Evolutionary conservation across 139 green algal genomes (phyloP).

Genomic region (Closterium sp.): DNA sequence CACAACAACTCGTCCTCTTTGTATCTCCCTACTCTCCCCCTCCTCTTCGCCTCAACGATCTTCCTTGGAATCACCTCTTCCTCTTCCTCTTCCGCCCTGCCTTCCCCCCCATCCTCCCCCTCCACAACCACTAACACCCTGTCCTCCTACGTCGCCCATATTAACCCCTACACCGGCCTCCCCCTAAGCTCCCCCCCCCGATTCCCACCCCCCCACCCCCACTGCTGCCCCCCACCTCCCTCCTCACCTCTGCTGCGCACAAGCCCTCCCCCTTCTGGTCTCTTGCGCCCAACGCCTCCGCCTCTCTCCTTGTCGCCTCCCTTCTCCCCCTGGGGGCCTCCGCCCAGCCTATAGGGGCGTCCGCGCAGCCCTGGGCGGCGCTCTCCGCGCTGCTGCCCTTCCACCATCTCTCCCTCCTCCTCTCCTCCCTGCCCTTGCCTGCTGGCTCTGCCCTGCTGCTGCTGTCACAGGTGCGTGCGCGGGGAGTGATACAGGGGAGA

Average conservation of each 20-base stretch:
- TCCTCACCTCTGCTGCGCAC: neutral
- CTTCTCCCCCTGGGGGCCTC: neutral
- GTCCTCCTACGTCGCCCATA: too few species aligned
- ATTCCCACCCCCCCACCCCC: neutral
- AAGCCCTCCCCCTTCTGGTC: neutral
- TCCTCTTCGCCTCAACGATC: neutral
- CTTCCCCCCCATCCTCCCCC: neutral
- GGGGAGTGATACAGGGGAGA: neutral
- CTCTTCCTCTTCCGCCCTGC: neutral
- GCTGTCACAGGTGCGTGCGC: neutral
- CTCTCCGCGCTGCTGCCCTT: neutral
- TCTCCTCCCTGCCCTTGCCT: neutral
- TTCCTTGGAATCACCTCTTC: neutral
- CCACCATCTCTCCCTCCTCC: neutral
- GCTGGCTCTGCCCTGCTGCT: neutral
- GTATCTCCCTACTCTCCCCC: neutral
- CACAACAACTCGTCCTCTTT: neutral
- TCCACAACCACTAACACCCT: too few species aligned
- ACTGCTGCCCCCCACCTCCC: neutral
- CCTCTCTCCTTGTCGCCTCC: neutral
- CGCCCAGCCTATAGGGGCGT: neutral
- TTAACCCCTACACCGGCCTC: neutral
- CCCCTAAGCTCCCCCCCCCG: neutral
- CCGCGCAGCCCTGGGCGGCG: neutral
- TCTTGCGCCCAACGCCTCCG: neutral